Evolutionary conservation across 2,329 filamentous ascomycete species (phyloP).

Genomic region (Calonectria montana): DNA sequence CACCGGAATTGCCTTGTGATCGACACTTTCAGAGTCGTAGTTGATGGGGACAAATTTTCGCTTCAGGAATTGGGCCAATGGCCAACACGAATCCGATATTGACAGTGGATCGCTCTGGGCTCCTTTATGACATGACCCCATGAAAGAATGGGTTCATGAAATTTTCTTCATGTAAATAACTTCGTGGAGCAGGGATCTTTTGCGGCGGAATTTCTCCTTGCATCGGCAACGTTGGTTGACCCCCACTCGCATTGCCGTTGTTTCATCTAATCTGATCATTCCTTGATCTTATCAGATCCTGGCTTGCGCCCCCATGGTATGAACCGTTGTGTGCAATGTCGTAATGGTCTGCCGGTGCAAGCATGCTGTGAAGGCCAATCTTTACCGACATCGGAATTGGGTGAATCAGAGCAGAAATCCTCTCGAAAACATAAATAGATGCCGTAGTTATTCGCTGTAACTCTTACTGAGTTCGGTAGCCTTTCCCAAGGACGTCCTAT

Average conservation of each 20-base stretch:
- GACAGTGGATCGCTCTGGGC: background rate
- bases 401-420: background rate
- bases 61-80: background rate
- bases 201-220: background rate
- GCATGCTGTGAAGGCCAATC: background rate
- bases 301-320: background rate
- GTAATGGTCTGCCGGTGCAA: background rate
- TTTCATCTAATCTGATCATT: constrained; percentile 9
- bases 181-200: background rate
- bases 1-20: background rate
- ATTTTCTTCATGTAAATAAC: background rate
- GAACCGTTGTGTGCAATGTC: background rate
- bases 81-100: background rate
- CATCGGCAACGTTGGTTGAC: background rate
- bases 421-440: background rate
- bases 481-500: background rate
- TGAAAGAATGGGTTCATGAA: background rate
- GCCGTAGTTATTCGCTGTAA: background rate
- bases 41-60: constrained; percentile 2
- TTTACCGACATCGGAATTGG: background rate
- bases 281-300: constrained; percentile 7
- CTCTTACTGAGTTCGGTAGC: background rate
- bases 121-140: constrained; percentile 7
- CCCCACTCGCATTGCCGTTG: background rate
- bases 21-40: background rate